Base-by-base conservation (phyloP, 73 alveolate species). In the Symbiodinium natans region DNA sequence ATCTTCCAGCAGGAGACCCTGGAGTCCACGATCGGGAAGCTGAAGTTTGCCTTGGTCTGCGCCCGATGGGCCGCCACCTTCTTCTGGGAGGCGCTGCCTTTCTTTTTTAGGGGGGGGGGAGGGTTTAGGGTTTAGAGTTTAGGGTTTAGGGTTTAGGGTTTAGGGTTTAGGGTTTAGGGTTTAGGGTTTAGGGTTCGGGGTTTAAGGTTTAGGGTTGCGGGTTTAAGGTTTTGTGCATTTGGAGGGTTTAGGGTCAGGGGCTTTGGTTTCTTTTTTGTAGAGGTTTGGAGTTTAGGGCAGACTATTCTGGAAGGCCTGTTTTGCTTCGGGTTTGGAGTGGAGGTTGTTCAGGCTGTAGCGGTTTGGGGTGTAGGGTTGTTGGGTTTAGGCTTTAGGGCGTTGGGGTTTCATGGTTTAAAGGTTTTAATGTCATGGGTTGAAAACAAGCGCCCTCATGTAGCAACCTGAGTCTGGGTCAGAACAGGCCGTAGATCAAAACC, bases 81-180 rank as follows among this genome's bases (percentile, higher is more conserved):
- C 77, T 63, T 63, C 34, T 63, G 77, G 77, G 77, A 63, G 77
- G 77, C 77, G 15, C 10, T 1, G 38, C 74, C 1, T 17, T n/a
- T n/a, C n/a, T n/a, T n/a, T n/a, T n/a, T n/a, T n/a, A n/a, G n/a
- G n/a, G n/a, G n/a, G n/a, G n/a, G n/a, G n/a, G n/a, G n/a, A 52
- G 68, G 40, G 77, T 63, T 63, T 63, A 63, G 77, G 77, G 77
- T 63, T 27, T 63, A 21, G 77, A 34, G 77, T 59, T 59, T 15
- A 17, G 74, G 74, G 74, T 56, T 46, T 46, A 46, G 59, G 59
- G 59, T 46, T 46, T 46, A 46, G 59, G 59, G 59, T 46, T 46
- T 46, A 27, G 77, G 40, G 77, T 63, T 63, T 63, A 63, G 77
- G 77, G 77, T 63, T 63, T 63, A 2, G 77, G 77, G 77, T 59